A percentile compares a stretch with the other conserved stretches of the same genome.
Conservation (phyloP, 768 basidiomycete genomes). For the Suillus subluteus region DNA sequence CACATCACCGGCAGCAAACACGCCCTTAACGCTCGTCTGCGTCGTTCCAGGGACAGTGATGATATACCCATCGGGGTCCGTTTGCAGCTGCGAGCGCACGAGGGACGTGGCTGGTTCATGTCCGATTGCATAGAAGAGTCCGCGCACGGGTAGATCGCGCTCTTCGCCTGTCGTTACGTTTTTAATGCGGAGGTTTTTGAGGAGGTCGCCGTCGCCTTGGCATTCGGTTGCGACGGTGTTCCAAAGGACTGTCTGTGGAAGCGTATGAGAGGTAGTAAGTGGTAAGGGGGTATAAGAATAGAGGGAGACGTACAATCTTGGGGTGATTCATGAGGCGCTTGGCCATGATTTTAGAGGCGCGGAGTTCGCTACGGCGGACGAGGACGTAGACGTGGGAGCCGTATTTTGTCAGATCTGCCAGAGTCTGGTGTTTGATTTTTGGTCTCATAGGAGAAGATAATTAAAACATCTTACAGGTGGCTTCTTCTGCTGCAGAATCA, state of each 20-base stretch:
- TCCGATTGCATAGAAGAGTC: slow-evolving; percentile 95
- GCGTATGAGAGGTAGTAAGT: background rate
- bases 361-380: slow-evolving; percentile 88
- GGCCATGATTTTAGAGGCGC: slow-evolving; percentile 98
- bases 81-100: slow-evolving; percentile 85
- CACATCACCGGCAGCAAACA: slow-evolving; percentile 98
- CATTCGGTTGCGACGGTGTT: slow-evolving; percentile 94
- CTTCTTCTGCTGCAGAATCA: slow-evolving; percentile 99
- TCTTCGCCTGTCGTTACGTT: slow-evolving; percentile 81
- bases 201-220: slow-evolving; percentile 91
- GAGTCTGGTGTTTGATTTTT: background rate
- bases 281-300: background rate
- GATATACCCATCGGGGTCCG: slow-evolving; percentile 94
- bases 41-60: slow-evolving; percentile 95
- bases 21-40: slow-evolving; percentile 91
- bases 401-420: slow-evolving; percentile 88
- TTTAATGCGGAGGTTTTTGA: slow-evolving; percentile 84
- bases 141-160: slow-evolving; percentile 84
- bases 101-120: slow-evolving; percentile 93
- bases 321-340: slow-evolving; percentile 87
- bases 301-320: slow-evolving; percentile 73
- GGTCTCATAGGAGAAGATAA: background rate
- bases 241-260: slow-evolving; percentile 76
- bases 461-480: slow-evolving; percentile 71
- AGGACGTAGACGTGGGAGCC: slow-evolving; percentile 97